phyloP scores from a whole-genome alignment of 192 early-diverging fungal species.

The Entomortierella beljakovae region DNA sequence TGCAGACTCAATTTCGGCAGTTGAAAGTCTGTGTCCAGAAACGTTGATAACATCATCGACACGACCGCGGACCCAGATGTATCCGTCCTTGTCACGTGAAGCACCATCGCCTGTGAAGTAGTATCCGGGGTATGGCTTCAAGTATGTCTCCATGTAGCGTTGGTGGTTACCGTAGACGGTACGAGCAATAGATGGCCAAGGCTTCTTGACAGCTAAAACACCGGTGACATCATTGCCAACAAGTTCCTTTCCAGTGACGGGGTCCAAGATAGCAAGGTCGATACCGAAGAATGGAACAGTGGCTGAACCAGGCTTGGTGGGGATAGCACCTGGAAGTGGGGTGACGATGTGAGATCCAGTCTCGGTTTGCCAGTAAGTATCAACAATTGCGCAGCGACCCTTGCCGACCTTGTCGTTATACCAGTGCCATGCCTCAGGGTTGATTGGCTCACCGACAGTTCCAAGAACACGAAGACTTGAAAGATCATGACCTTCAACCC shows the following conservation, averaged over 20 bases:
- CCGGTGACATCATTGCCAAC: conserved; percentile 90
- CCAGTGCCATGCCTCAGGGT: conserved; percentile 98
- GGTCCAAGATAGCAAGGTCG: conserved; percentile 86
- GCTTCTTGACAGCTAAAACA: conserved; percentile 86
- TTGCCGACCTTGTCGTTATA: conserved; percentile 93
- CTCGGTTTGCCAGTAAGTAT: conserved; percentile 97
- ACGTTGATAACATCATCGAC: conserved; percentile 94
- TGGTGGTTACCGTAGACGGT: conserved; percentile 92
- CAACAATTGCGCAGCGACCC: conserved; percentile 90
- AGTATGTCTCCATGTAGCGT: conserved; percentile 94
- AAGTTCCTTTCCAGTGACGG: conserved; percentile 86
- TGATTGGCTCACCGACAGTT: conserved; percentile 97
- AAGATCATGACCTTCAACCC: conserved; percentile 83
- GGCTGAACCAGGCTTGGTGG: conserved; percentile 95
- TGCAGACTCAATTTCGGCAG: conserved; percentile 95
- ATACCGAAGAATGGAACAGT: conserved; percentile 98
- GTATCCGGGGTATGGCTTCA: conserved; percentile 89
- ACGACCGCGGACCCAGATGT: conserved; percentile 96
- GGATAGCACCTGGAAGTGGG: conserved; percentile 88
- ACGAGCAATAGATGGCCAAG: conserved; percentile 94
- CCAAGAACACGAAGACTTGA: conserved; percentile 90
- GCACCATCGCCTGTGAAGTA: conserved; percentile 99
- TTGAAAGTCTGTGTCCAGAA: conserved; percentile 92
- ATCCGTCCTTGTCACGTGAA: conserved; percentile 91
- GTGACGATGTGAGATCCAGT: conserved; percentile 94